Evolutionary conservation across 495 filamentous ascomycete species (phyloP).

Genomic region (Penicillium coprophilum): DNA sequence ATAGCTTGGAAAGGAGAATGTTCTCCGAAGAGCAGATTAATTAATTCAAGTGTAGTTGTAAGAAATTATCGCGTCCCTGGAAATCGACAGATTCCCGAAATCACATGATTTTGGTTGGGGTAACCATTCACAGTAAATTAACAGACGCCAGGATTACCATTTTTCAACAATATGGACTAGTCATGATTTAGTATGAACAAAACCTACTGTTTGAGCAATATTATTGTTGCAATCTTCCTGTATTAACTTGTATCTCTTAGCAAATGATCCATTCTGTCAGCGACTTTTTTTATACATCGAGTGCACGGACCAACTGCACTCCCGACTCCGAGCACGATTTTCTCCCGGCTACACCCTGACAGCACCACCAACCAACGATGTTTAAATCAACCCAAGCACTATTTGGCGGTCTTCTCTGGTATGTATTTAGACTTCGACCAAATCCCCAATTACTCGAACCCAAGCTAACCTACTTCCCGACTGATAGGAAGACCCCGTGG

Average conservation of each 20-base stretch:
- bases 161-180: not conserved
- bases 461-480: constrained; percentile 17
- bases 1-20: not conserved
- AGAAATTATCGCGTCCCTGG: constrained; percentile 10
- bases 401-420: constrained; percentile 84
- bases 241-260: not conserved
- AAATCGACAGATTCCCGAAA: constrained; percentile 16
- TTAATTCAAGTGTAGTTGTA: not conserved
- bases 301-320: constrained; percentile 32
- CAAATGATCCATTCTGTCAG: not conserved
- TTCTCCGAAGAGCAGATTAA: not conserved
- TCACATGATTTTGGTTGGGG: constrained; percentile 30
- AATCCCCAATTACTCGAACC: not conserved
- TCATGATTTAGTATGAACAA: not conserved
- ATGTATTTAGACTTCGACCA: constrained; percentile 17
- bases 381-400: constrained; percentile 78
- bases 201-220: not conserved
- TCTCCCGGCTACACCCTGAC: constrained; percentile 20
- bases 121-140: constrained; percentile 13
- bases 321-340: constrained; percentile 33
- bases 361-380: constrained; percentile 30
- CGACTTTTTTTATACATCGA: constrained; percentile 10
- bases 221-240: not conserved
- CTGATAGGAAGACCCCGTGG: constrained; percentile 92
- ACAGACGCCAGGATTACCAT: not conserved